These are phyloP conservation scores for Fraxinus velutina DNA, from an alignment of 305 asterid species.

Conservation along the genomic window DNA sequence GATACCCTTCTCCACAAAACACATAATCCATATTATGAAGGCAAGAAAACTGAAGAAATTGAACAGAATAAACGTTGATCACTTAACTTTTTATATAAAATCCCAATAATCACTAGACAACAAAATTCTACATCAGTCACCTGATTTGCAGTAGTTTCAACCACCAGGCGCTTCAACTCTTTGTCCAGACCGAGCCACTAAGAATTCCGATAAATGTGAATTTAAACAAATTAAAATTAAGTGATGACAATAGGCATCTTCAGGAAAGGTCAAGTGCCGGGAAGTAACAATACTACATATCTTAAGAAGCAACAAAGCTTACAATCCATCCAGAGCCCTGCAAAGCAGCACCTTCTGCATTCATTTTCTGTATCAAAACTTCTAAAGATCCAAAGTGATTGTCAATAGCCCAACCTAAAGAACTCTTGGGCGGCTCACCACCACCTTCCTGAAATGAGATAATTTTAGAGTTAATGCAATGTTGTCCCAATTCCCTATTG, in stretches of 20 bases:
- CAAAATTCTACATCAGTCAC: constrained; percentile 27
- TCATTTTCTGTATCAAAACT: constrained; percentile 70
- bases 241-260: constrained; percentile 12
- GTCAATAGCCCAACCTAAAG: constrained; percentile 72
- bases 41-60: background rate
- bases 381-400: constrained; percentile 72
- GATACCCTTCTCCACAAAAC: background rate
- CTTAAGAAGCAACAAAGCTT: constrained; percentile 20
- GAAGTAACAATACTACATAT: constrained; percentile 9
- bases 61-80: background rate
- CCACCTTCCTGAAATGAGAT: constrained; percentile 69
- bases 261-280: background rate
- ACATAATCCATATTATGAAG: background rate
- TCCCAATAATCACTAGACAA: background rate
- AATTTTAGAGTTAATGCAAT: background rate
- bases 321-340: constrained; percentile 99
- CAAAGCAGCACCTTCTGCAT: constrained; percentile 91
- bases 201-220: constrained; percentile 14
- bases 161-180: constrained; percentile 70
- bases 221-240: constrained; percentile 12
- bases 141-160: constrained; percentile 91
- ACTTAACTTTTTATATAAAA: background rate
- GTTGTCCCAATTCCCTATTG: background rate
- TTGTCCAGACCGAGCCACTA: constrained; percentile 95
- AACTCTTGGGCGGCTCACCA: constrained; percentile 80